Evolutionary conservation across 495 filamentous ascomycete genomes (phyloP), one percentile per base, ranked within the genome.

Genomic region (Aspergillus cristatus): DNA sequence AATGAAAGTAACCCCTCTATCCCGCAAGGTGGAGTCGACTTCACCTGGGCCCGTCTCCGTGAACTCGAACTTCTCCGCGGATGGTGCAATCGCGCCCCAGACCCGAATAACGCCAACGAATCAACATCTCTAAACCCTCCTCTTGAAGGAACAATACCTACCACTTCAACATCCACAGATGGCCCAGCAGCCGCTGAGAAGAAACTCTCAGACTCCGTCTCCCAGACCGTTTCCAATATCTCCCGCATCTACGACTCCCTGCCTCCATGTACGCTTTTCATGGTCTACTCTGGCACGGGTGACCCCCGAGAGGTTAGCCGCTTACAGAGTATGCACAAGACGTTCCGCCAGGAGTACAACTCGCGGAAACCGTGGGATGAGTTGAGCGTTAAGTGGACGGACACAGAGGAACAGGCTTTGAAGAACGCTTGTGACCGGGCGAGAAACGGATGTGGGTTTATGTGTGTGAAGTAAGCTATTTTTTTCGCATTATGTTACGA

Each of bases 261-360:
- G 3, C 88, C 91, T 0, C 72, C 74, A 0, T 90, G 86, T 50
- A 94, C 93, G 1, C 79, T 86, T 0, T 77, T 97, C 35, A 74
- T 98, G 3, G 79, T 98, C 8, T 88, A 91, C 60, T 83, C 79
- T 37, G 91, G 91, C 7, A 87, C 82, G 0, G 89, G 93, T 8
- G 86, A 97, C 50, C 87, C 88, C 6, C 72, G 83, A 14, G 80
- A 87, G 46, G 76, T 93, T 63, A 68, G 66, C 37, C 71, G 81
- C 10, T 60, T 95, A 38, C 79, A 86, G 53, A 68, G 69, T 0
- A 67, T 91, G 74, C 81, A 94, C 40, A 65, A 71, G 41, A 67
- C 71, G 43, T 86, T 81, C 60, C 81, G 79, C 46, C 68, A 76
- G 40, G 90, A 97, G 60, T 94, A 81, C 54, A 67, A 67, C 14